Conservation (phyloP, 352 stramenopile species). For the Globisporangium sylvaticum region DNA sequence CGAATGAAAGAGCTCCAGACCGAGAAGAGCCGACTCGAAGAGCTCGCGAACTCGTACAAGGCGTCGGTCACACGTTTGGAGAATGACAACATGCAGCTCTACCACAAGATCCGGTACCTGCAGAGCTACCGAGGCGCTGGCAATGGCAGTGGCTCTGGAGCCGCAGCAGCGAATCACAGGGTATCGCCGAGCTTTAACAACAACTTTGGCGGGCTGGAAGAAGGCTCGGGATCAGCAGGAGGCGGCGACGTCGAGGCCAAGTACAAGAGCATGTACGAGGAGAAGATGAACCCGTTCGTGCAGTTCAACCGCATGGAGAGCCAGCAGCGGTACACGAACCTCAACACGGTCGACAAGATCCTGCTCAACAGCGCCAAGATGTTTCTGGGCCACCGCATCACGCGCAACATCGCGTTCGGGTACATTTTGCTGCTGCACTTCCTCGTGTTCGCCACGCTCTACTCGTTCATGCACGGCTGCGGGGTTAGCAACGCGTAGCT, state of each 20-base stretch:
- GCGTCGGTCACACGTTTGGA: conserved; percentile 70
- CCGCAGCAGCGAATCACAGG: conserved; percentile 4
- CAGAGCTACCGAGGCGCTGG: conserved; percentile 73
- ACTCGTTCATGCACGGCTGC: conserved; percentile 86
- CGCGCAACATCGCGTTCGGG: conserved; percentile 75
- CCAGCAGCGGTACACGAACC: conserved; percentile 86
- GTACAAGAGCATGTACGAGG: conserved; percentile 89
- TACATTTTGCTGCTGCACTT: conserved; percentile 86
- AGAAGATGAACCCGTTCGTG: conserved; percentile 90
- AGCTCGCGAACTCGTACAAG: conserved; percentile 62
- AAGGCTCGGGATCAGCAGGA: conserved; percentile 19
- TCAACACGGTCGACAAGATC: conserved; percentile 90
- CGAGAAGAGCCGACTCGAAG: conserved; percentile 67
- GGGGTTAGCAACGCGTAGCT: conserved; percentile 64
- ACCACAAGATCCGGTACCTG: conserved; percentile 88
- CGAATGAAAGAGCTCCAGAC: conserved; percentile 77
- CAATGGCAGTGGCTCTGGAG: background rate
- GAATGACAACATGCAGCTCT: conserved; percentile 89
- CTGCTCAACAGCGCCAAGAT: conserved; percentile 82
- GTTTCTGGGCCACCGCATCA: conserved; percentile 79
- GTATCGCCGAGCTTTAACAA: conserved; percentile 17
- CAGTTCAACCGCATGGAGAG: conserved; percentile 90
- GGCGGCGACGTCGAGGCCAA: conserved; percentile 56
- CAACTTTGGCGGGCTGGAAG: conserved; percentile 28
- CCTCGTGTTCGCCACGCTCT: conserved; percentile 82